Conservation (phyloP, 306 rosid genomes). For the Calophaca sinica region DNA sequence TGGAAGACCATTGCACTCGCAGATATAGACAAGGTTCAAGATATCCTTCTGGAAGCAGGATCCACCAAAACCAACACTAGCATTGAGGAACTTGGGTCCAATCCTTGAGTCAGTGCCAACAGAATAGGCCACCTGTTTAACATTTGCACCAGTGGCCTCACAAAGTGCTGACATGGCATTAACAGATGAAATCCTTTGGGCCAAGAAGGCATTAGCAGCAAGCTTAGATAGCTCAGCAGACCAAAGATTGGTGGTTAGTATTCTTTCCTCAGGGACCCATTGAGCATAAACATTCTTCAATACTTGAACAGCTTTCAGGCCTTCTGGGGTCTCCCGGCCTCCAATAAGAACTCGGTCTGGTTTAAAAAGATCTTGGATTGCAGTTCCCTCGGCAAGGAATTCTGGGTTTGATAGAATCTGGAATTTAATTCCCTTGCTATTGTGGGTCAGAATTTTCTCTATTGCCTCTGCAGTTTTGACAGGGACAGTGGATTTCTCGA, state of each 20-base stretch:
- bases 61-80: constrained; percentile 99
- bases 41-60: constrained; percentile 99
- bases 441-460: constrained; percentile 94
- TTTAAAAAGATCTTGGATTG: constrained; percentile 82
- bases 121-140: constrained; percentile 80
- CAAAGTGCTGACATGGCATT: constrained; percentile 99
- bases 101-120: constrained; percentile 97
- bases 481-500: constrained; percentile 97
- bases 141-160: constrained; percentile 94
- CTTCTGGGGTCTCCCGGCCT: constrained; percentile 95
- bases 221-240: constrained; percentile 99
- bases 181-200: constrained; percentile 98
- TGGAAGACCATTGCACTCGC: constrained; percentile 98
- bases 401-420: constrained; percentile 97
- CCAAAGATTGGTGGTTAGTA: constrained; percentile 97
- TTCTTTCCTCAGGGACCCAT: constrained; percentile 89
- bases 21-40: constrained; percentile 91
- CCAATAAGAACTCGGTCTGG: constrained; percentile 97
- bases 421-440: constrained; percentile 91
- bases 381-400: constrained; percentile 99
- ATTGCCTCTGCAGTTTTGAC: constrained; percentile 99
- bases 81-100: constrained; percentile 95
- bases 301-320: constrained; percentile 76
- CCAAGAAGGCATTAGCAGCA: constrained; percentile 98
- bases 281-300: constrained; percentile 88